Percentiles rank a stretch among this genome's conserved stretches.
These are phyloP conservation scores for Boletus edulis DNA, from an alignment of 768 basidiomycete species.

Conservation along the genomic window DNA sequence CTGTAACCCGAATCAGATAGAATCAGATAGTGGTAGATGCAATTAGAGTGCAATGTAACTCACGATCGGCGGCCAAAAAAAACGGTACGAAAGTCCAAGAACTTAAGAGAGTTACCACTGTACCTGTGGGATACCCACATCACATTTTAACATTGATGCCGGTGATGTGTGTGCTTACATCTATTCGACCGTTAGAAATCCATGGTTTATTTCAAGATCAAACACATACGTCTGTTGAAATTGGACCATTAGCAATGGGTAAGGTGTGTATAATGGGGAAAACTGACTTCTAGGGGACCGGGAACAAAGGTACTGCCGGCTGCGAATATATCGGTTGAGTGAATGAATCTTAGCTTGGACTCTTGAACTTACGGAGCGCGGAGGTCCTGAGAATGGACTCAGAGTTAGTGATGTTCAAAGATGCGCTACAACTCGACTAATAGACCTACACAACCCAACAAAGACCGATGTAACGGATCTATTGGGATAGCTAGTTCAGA, in stretches of 20 bases:
- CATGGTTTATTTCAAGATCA: background rate
- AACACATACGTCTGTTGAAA: background rate
- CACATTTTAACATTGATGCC: too few species aligned
- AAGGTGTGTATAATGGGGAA: background rate
- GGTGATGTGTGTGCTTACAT: background rate
- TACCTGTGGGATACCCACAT: background rate
- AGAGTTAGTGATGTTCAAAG: background rate
- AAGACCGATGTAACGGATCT: background rate
- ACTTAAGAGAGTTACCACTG: fast-evolving
- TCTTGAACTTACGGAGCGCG: background rate
- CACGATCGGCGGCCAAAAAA: background rate
- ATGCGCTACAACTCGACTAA: background rate
- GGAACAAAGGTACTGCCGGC: background rate
- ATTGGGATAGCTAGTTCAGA: background rate
- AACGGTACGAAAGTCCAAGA: background rate
- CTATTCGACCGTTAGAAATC: background rate
- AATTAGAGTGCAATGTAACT: background rate
- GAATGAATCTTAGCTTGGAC: background rate
- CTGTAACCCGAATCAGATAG: background rate
- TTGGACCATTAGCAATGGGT: background rate
- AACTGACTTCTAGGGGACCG: background rate
- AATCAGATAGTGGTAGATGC: background rate
- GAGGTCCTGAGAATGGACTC: background rate
- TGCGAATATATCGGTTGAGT: background rate
- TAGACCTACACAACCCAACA: background rate